Evolutionary conservation across 2,329 filamentous ascomycete genomes (phyloP).

Genomic region (Penicillium oxalicum): DNA sequence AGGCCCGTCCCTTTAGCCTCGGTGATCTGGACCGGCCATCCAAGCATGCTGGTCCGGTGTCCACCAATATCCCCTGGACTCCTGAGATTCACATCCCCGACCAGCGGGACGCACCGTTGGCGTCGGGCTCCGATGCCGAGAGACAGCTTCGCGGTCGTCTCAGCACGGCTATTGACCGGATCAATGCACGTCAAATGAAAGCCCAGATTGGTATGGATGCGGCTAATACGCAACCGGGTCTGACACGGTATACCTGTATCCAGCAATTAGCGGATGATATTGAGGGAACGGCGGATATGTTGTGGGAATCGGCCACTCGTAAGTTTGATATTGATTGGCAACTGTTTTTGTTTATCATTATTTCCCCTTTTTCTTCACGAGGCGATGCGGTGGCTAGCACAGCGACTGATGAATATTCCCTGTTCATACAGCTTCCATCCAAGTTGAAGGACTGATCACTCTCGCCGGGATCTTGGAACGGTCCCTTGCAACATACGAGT

Average conservation of each 20-base stretch:
- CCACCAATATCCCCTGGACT: slow-evolving; percentile 12
- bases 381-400: background rate
- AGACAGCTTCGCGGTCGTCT: slow-evolving; percentile 26
- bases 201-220: slow-evolving; percentile 31
- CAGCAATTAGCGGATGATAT: slow-evolving; percentile 67
- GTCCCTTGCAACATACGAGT: slow-evolving; percentile 67
- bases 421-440: slow-evolving; percentile 59
- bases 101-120: slow-evolving; percentile 47
- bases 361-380: too few species aligned
- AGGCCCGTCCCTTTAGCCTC: background rate
- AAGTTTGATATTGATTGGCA: slow-evolving; percentile 33
- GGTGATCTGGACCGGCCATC: background rate
- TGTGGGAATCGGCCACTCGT: slow-evolving; percentile 88
- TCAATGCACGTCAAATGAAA: slow-evolving; percentile 30
- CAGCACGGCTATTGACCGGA: slow-evolving; percentile 12
- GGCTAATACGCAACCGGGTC: slow-evolving; percentile 26
- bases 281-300: slow-evolving; percentile 66
- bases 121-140: slow-evolving; percentile 54
- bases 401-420: background rate
- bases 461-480: slow-evolving; percentile 67
- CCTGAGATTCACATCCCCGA: slow-evolving; percentile 43
- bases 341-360: too few species aligned
- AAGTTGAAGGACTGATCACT: slow-evolving; percentile 77
- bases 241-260: slow-evolving; percentile 56
- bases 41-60: background rate